Evolutionary conservation across 2,329 filamentous ascomycete genomes (phyloP).

Genomic region (Neurospora sp.): DNA sequence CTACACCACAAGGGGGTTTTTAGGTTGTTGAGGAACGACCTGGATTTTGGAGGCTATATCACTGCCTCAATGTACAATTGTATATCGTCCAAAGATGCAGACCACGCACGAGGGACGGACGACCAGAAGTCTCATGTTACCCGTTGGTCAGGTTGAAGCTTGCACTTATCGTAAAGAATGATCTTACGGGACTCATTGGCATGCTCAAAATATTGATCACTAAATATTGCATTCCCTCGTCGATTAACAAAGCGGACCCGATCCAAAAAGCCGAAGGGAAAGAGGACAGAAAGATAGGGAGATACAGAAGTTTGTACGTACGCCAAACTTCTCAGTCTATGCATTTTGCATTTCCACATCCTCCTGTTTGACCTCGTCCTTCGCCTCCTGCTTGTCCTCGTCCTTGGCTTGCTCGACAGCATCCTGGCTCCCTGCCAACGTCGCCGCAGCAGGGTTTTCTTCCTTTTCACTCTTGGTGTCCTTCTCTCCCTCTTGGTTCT

Average conservation of each 20-base stretch:
- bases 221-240: neutral
- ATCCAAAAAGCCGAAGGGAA: neutral
- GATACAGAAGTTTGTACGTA: neutral
- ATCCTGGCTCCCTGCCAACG: neutral
- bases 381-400: neutral
- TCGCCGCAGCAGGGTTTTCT: neutral
- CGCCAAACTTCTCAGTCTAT: neutral
- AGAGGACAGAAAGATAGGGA: neutral
- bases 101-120: neutral
- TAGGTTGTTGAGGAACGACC: neutral
- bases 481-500: conserved; percentile 17
- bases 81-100: neutral
- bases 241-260: neutral
- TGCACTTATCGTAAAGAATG: too few relatives aligned
- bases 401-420: neutral
- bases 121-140: neutral
- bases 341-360: neutral
- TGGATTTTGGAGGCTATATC: neutral
- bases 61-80: neutral
- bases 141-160: neutral
- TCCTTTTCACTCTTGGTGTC: conserved; percentile 12
- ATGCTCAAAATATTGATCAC: neutral
- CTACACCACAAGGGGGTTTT: neutral
- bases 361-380: neutral
- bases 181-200: neutral